Evolutionary conservation across 225 moss, liverwort and hornwort genomes (phyloP), one percentile per base, ranked within the genome.

Genomic region (Physcomitrium patens): DNA sequence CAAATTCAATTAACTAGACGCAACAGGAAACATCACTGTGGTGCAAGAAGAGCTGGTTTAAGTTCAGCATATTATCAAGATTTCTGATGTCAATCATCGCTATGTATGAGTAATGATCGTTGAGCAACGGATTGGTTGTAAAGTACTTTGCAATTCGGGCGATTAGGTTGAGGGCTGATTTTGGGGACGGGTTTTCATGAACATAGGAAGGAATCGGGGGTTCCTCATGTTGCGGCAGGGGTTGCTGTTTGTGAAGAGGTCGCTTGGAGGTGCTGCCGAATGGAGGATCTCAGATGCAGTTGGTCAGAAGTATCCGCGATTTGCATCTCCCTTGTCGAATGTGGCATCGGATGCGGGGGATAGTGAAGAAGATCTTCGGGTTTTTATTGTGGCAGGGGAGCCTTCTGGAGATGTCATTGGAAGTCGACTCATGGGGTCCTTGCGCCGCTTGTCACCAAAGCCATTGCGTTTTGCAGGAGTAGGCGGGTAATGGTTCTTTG

Each of bases 351-450:
- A 47, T 75, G 67, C 56, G 23, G 17, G 15, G 54, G 57, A 48
- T 46, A 17, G 52, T 27, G 52, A 67, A 27, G 52, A 67, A 68
- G 68, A 74, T 47, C 67, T 80, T 27, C 83, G 86, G 42, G 78
- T 91, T 10, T 91, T 91, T 60, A 84, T 91, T 3, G 78, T 91
- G 17, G 88, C 88, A 47, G 88, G 91, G 60, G 91, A 91, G 81
- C 72, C 88, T 24, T 91, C 91, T 14, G 91, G 91, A 10, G 91
- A 91, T 71, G 84, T 76, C 9, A 91, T 91, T 42, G 91, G 88
- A 43, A 82, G 91, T 72, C 83, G 88, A 14, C 91, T 91, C 67
- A 88, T 91, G 84, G 80, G 75, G 22, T 86, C 91, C 52, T 84
- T 91, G 37, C 75, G 84, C 53, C 60, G 22, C 22, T 49, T 91